Evolutionary conservation across 352 stramenopile genomes (phyloP).

Genomic region (Pseudoperonospora humuli): DNA sequence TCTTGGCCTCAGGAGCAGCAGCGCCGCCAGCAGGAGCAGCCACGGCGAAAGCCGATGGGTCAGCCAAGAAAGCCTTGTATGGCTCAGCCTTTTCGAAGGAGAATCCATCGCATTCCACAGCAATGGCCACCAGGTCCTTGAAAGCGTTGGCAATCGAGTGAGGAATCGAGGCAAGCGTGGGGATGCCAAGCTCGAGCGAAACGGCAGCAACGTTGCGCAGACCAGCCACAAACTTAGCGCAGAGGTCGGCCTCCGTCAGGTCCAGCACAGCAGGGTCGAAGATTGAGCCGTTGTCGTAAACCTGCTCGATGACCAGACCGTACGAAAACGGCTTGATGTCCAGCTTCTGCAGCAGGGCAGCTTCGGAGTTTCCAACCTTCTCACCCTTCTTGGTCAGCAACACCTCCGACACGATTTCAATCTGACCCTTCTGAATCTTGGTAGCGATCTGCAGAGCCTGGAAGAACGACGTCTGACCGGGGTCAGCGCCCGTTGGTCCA

Average conservation of each 20-base stretch:
- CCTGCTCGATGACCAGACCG: conserved; percentile 92
- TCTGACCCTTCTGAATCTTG: conserved; percentile 99
- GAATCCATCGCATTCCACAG: conserved; percentile 93
- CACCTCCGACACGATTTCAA: conserved; percentile 98
- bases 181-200: conserved; percentile 93
- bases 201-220: conserved; percentile 92
- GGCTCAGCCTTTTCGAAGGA: conserved; percentile 96
- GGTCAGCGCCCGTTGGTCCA: conserved; percentile 97
- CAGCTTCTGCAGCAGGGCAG: conserved; percentile 97
- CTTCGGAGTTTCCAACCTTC: conserved; percentile 98
- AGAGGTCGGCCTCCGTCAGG: conserved; percentile 96
- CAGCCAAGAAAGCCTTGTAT: conserved; percentile 94
- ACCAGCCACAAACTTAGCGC: conserved; percentile 92
- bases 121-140: conserved; percentile 95
- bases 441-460: conserved; percentile 98
- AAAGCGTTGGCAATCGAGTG: conserved; percentile 99
- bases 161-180: conserved; percentile 95
- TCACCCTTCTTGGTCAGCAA: conserved; percentile 93
- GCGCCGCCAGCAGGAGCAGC: conserved; percentile 79
- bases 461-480: conserved; percentile 99
- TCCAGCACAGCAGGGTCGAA: conserved; percentile 98
- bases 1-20: conserved; percentile 44
- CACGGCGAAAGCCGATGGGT: conserved; percentile 91
- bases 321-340: conserved; percentile 99
- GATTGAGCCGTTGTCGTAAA: conserved; percentile 99